Percentiles rank a stretch among this genome's conserved stretches.
Conservation (phyloP, 805 yeast species). For the Hemisphaericaspora nanyangensis region DNA sequence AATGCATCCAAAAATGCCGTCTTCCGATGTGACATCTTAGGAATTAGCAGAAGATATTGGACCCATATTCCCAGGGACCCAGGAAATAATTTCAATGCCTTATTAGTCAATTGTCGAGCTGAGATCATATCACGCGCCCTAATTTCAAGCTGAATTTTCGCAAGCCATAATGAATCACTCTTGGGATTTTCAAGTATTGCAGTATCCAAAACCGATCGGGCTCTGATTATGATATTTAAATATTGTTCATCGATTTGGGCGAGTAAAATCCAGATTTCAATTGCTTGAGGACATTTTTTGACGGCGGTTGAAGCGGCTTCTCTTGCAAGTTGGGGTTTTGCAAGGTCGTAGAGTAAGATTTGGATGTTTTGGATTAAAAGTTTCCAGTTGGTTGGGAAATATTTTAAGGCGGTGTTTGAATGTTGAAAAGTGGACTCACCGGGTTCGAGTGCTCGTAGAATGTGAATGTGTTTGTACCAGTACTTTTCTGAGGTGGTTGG, state of each 20-base stretch:
- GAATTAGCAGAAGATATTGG: conserved; percentile 46
- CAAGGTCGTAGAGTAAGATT: conserved; percentile 31
- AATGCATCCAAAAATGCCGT: conserved; percentile 68
- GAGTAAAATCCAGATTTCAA: conserved; percentile 52
- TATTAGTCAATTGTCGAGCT: conserved; percentile 52
- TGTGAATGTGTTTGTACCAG: conserved; percentile 53
- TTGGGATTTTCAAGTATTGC: conserved; percentile 53
- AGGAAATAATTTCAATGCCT: conserved; percentile 59
- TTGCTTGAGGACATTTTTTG: conserved; percentile 39
- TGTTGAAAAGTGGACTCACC: conserved; percentile 13
- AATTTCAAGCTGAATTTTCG: conserved; percentile 56
- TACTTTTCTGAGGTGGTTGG: conserved; percentile 39
- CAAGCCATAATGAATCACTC: conserved; percentile 53
- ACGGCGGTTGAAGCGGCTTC: conserved; percentile 49
- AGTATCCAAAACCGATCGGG: conserved; percentile 69
- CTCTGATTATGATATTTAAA: conserved; percentile 45
- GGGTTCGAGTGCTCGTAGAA: conserved; percentile 12
- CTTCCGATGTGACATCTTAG: conserved; percentile 49
- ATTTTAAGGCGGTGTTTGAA: conserved; percentile 43
- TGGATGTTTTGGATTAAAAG: conserved; percentile 65
- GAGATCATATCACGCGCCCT: conserved; percentile 44
- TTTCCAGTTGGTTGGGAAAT: conserved; percentile 49
- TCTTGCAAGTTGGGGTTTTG: conserved; percentile 38
- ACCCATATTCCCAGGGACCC: conserved; percentile 62
- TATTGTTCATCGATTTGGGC: conserved; percentile 44